Conservation (phyloP, 2,329 filamentous ascomycete species). For the Penicillium griseofulvum region DNA sequence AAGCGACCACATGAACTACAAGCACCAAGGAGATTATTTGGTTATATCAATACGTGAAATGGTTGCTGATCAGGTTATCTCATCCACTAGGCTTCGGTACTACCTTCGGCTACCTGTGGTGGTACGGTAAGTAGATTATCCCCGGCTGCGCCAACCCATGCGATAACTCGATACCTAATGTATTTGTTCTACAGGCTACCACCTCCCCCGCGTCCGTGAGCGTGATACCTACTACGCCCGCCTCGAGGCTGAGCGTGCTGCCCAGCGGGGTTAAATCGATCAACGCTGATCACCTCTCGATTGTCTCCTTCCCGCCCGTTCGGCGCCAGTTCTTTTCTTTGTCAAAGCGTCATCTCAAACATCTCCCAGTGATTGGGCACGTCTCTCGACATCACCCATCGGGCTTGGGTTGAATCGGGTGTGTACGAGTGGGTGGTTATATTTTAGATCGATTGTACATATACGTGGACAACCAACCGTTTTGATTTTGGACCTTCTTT, state of each 20-base stretch:
- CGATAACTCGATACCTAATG: conserved; percentile 4
- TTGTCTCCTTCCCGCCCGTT: conserved; percentile 14
- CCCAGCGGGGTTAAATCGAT: conserved; percentile 31
- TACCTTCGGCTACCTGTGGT: conserved; percentile 63
- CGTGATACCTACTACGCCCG: conserved; percentile 64
- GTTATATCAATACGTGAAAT: not conserved
- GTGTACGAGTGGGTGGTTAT: conserved; percentile 20
- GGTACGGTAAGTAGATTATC: conserved; percentile 56
- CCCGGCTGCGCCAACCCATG: not conserved
- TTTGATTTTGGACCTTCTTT: conserved; percentile 18
- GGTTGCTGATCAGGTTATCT: conserved; percentile 16
- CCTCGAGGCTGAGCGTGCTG: conserved; percentile 61
- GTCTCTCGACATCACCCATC: not conserved
- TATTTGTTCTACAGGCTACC: conserved; percentile 52
- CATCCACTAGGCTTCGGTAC: conserved; percentile 56
- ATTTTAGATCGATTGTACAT: conserved; percentile 32
- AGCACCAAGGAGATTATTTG: not conserved
- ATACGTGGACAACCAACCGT: conserved; percentile 26
- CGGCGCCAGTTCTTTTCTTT: conserved; percentile 18
- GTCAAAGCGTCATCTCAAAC: conserved; percentile 16
- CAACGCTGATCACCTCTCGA: conserved; percentile 12
- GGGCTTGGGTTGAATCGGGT: conserved; percentile 13
- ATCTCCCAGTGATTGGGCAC: not conserved
- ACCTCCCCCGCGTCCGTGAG: conserved; percentile 62
- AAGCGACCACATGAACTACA: not conserved